A percentile compares a stretch with the other conserved stretches of the same genome.
Conservation (phyloP, 2,329 filamentous ascomycete genomes). For the Zalaria sp. region DNA sequence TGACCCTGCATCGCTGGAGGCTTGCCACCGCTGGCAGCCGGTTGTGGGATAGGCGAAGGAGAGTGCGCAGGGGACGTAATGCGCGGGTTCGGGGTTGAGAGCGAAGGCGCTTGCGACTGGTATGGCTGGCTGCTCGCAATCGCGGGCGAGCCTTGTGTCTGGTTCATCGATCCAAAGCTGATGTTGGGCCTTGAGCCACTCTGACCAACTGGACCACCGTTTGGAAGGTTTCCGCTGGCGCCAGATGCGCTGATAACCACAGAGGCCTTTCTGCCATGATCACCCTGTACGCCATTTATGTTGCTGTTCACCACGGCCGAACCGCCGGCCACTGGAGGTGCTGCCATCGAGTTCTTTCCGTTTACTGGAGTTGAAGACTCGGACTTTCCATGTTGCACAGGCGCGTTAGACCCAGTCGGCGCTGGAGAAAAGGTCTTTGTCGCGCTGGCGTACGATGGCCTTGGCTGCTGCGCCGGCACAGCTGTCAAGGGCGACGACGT, state of each 20-base stretch:
- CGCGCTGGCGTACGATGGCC: conserved; percentile 47
- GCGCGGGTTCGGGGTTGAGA: conserved; percentile 51
- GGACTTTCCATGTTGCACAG: conserved; percentile 38
- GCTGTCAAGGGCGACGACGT: conserved; percentile 36
- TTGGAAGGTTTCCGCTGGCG: conserved; percentile 59
- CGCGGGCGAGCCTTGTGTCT: conserved; percentile 47
- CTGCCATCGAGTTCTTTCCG: conserved; percentile 40
- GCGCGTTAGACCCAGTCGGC: conserved; percentile 34
- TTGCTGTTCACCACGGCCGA: conserved; percentile 31
- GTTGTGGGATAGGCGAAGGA: conserved; percentile 85
- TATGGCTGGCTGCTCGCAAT: conserved; percentile 51
- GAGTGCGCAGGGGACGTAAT: conserved; percentile 76
- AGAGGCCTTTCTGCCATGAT: conserved; percentile 75
- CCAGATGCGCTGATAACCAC: conserved; percentile 83
- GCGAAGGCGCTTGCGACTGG: conserved; percentile 43
- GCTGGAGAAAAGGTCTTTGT: conserved; percentile 38
- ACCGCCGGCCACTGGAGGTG: conserved; percentile 11
- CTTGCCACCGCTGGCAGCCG: conserved; percentile 67
- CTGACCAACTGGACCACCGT: conserved; percentile 53
- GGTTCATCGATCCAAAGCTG: conserved; percentile 57
- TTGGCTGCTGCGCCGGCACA: conserved; percentile 41
- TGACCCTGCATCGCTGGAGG: conserved; percentile 63
- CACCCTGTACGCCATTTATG: conserved; percentile 30
- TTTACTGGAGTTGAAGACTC: conserved; percentile 68
- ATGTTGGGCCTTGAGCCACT: conserved; percentile 44